Base-by-base conservation (phyloP, 2,329 filamentous ascomycete species). In the Botrytis tulipae region DNA sequence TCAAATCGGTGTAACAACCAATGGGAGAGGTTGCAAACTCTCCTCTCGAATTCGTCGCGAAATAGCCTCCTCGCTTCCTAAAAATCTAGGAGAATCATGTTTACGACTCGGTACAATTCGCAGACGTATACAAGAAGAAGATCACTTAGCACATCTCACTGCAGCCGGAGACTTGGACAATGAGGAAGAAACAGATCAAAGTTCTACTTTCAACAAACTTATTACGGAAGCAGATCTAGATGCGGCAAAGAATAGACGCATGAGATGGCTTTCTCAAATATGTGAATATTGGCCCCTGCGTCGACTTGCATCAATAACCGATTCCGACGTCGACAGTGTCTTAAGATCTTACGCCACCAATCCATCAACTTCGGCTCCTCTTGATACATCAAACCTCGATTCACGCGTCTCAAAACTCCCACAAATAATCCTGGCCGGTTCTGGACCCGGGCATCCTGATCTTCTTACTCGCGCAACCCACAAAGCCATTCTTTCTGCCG, bases 281-380 rank as follows among this genome's bases (percentile, higher is more conserved):
- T 99, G 96, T 86, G 96, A 99, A 84, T 99, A 99, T 83, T 99
- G 96, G 96, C 95, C 96, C 1, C 86, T 99, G 40, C 91, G 90
- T 76, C 89, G 93, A 29, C 87, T 99, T 1, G 94, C 94, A 12
- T 86, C 87, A 59, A 91, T 98, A 76, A 91, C 88, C 5, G 93
- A 97, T 79, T 87, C 87, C 14, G 95, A 98, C 77, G 90, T 98
- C 10, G 89, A 93, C 25, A 82, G 84, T 20, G 89, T 98, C 0
- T 86, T 99, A n/a, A 84, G 88, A 75, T 90, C 92, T 3, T 97
- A 97, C 79, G 84, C 86, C 4, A 57, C 76, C 6, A 76, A 78
- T 29, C 73, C 78, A 3, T 51, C 72, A 73, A 83, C 81, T 16
- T 78, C 82, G 32, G 79, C 73, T 1, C 75, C 77, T 7, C 79